A percentile compares a stretch with the other conserved stretches of the same genome.
Evolutionary conservation across 192 early-diverging fungal species (phyloP).

Genomic region (Neocallimastix lanati): DNA sequence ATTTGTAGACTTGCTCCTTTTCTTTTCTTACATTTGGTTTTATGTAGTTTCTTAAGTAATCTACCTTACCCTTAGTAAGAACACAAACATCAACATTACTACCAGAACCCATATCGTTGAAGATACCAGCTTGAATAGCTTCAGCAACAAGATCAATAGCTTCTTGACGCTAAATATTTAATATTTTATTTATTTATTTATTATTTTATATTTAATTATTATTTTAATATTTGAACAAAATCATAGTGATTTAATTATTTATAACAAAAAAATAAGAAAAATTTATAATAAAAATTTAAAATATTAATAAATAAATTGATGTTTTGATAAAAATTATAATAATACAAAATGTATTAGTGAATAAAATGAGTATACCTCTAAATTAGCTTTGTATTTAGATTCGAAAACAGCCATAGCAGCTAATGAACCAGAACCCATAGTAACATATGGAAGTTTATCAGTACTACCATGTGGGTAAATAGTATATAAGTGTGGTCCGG

Average conservation of each 20-base stretch:
- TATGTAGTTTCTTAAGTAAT: slow-evolving; percentile 66
- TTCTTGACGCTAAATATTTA: slow-evolving; percentile 73
- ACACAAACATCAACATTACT: slow-evolving; percentile 88
- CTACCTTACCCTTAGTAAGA: slow-evolving; percentile 67
- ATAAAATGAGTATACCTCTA: too few relatives aligned
- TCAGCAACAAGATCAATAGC: slow-evolving; percentile 79
- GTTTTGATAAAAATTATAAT: too few relatives aligned
- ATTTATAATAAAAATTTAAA: too few relatives aligned
- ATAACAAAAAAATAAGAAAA: too few relatives aligned
- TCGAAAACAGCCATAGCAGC: slow-evolving; percentile 96
- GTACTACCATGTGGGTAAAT: slow-evolving; percentile 89
- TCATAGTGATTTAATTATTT: too few relatives aligned
- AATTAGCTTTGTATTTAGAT: slow-evolving; percentile 52
- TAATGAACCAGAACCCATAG: slow-evolving; percentile 88
- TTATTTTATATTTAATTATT: too few relatives aligned
- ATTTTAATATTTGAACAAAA: too few relatives aligned
- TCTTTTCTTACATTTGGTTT: slow-evolving; percentile 71
- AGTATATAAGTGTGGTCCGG: slow-evolving; percentile 76
- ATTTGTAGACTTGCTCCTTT: slow-evolving; percentile 75
- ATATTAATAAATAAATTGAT: too few relatives aligned
- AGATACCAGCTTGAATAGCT: slow-evolving; percentile 92
- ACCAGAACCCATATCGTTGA: slow-evolving; percentile 96
- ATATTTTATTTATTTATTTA: too few relatives aligned
- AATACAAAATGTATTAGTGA: too few relatives aligned
- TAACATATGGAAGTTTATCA: slow-evolving; percentile 88